Conservation (phyloP, 306 rosid species). For the Ammopiptanthus mongolicus region DNA sequence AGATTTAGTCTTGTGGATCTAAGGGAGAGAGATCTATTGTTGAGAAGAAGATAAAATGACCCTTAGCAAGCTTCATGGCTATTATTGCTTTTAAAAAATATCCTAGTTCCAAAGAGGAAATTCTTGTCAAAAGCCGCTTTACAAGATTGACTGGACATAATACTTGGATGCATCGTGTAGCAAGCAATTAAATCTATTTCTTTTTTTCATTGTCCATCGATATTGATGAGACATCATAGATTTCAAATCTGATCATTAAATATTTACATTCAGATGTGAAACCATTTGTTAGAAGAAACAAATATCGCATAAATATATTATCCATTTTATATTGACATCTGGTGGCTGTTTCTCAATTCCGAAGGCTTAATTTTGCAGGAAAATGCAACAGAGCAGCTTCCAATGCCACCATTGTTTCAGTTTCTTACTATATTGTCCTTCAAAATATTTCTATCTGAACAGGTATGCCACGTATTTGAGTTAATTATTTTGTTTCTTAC, state of each 20-base stretch:
- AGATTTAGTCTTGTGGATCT: background rate
- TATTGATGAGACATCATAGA: background rate
- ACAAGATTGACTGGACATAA: background rate
- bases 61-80: too few relatives aligned
- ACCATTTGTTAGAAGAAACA: background rate
- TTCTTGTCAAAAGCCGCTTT: background rate
- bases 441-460: conserved; percentile 65
- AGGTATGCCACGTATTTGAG: conserved; percentile 29
- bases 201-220: background rate
- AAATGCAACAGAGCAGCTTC: conserved; percentile 51
- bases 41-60: conserved; percentile 15
- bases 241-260: background rate
- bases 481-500: background rate
- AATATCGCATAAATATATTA: background rate
- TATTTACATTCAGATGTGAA: background rate
- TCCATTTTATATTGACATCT: background rate
- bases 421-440: conserved; percentile 70
- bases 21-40: background rate
- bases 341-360: conserved; percentile 21
- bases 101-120: too few relatives aligned
- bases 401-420: conserved; percentile 79
- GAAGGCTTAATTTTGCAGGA: conserved; percentile 47
- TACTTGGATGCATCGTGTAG: background rate
- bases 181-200: background rate
- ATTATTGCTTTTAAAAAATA: too few relatives aligned